Base-by-base conservation (phyloP, 305 asterid species). In the Fraxinus sp. region DNA sequence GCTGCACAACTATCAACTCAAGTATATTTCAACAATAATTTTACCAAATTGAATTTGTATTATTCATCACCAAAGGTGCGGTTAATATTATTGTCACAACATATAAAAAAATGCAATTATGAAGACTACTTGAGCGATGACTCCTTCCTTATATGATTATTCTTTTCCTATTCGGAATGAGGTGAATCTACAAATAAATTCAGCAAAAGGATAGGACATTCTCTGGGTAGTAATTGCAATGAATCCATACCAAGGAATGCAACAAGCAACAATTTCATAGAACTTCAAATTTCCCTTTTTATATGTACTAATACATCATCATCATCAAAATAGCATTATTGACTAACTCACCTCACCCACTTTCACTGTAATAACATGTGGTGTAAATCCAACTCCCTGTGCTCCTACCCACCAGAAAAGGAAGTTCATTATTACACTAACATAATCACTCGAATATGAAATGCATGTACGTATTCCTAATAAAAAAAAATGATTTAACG, bases 371-470 rank as follows among this genome's bases (percentile, higher is more conserved):
- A 94, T 91, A 8, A 93, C 97, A 80, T 94, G 98, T 11, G 97
- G 97, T 1, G 98, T 94, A 85, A 94, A 93, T 18, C 97, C 95
- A 74, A 91, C 87, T 80, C 97, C 97, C 1, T 92, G 86, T 28
- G 88, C 82, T 11, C 97, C 98, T 92, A 91, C 78, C 77, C 79
- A 85, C 59, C 46, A 81, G 80, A 77, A 74, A 77, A 46, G 24
- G 16, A 41, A 49, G 8, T 44, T 72, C 64, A 78, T 68, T 28
- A 85, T 11, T 76, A 52, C 66, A 75, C 73, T 46, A 44, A 49
- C 44, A 74, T 0, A 64, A 32, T 41, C 66, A 55, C 22, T 16
- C 4, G 73, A 59, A 76, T 66, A 73, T 13, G 77, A 37, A 22
- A 13, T 2, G 64, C n/a, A 52, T 76, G 24, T 39, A 49, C 55